Percentiles rank a stretch among this genome's conserved stretches.
Conservation (phyloP, 148 eudicot species). For the Rhododendron mucronatum region DNA sequence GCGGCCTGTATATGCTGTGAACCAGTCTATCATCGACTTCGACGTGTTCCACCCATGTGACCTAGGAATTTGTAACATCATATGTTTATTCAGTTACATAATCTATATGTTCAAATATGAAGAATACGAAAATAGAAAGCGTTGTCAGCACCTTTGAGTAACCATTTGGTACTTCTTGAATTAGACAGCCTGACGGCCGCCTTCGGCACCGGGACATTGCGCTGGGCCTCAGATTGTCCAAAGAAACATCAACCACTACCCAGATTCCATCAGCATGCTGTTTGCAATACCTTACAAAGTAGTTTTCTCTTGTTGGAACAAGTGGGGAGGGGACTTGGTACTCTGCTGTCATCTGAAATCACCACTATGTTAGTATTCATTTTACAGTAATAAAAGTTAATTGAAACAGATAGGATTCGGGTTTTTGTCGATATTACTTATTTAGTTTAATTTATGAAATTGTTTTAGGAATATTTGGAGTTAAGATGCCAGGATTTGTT, state of each 20-base stretch:
- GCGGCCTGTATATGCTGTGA: slow-evolving; percentile 61
- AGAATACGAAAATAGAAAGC: neutral
- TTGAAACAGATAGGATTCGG: neutral
- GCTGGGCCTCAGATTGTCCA: slow-evolving; percentile 65
- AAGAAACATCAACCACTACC: slow-evolving; percentile 88
- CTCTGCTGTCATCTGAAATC: slow-evolving; percentile 78
- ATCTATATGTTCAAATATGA: neutral
- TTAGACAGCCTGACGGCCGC: slow-evolving; percentile 90
- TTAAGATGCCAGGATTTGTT: neutral
- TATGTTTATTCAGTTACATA: neutral
- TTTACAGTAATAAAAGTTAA: neutral
- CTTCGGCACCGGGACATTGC: slow-evolving; percentile 55
- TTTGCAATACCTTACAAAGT: slow-evolving; percentile 85
- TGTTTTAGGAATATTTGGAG: neutral
- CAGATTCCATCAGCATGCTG: slow-evolving; percentile 78
- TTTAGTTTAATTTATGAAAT: neutral
- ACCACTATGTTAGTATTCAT: too few relatives aligned
- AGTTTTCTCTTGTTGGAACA: slow-evolving; percentile 82
- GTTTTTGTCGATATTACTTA: neutral
- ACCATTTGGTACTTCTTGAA: slow-evolving; percentile 82
- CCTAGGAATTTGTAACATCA: slow-evolving; percentile 24
- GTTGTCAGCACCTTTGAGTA: slow-evolving; percentile 63
- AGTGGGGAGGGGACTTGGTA: slow-evolving; percentile 89
- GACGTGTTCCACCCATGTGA: slow-evolving; percentile 85
- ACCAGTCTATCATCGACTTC: slow-evolving; percentile 82